These are phyloP conservation scores for Sclerospora graminicola DNA, from an alignment of 352 stramenopile species.

Conservation along the genomic window DNA sequence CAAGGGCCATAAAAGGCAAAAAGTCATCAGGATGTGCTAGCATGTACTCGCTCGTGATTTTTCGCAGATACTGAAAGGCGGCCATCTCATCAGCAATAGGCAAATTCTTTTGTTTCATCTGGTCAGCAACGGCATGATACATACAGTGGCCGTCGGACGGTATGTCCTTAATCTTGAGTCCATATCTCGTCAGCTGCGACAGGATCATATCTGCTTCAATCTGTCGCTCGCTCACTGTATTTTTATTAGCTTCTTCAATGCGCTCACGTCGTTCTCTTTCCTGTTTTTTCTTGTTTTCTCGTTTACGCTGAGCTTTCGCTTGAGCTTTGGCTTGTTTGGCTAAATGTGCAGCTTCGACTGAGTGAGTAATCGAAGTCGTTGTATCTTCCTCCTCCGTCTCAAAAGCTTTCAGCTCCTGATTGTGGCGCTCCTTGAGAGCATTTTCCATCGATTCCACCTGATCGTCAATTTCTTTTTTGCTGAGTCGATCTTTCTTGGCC, in stretches of 20 bases:
- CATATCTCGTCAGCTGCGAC: conserved; percentile 37
- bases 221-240: conserved; percentile 72
- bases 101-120: conserved; percentile 63
- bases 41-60: conserved; percentile 73
- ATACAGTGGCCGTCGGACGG: conserved; percentile 95
- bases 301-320: conserved; percentile 64
- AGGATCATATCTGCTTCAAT: conserved; percentile 71
- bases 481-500: conserved; percentile 72
- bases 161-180: conserved; percentile 88
- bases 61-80: conserved; percentile 58
- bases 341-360: neutral
- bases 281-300: conserved; percentile 65
- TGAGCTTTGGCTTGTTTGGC: conserved; percentile 51
- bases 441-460: conserved; percentile 49
- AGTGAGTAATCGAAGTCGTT: neutral
- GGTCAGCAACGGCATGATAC: conserved; percentile 92
- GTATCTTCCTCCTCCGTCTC: conserved; percentile 3
- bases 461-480: conserved; percentile 61
- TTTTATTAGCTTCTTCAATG: conserved; percentile 71
- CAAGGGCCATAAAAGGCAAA: conserved; percentile 82
- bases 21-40: conserved; percentile 84
- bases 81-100: conserved; percentile 15
- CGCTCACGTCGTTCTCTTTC: conserved; percentile 60
- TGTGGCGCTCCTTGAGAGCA: conserved; percentile 45
- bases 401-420: conserved; percentile 33